Evolutionary conservation across 345 rosid genomes (phyloP), one percentile per base, ranked within the genome.

Genomic region (Erucastrum elatum): DNA sequence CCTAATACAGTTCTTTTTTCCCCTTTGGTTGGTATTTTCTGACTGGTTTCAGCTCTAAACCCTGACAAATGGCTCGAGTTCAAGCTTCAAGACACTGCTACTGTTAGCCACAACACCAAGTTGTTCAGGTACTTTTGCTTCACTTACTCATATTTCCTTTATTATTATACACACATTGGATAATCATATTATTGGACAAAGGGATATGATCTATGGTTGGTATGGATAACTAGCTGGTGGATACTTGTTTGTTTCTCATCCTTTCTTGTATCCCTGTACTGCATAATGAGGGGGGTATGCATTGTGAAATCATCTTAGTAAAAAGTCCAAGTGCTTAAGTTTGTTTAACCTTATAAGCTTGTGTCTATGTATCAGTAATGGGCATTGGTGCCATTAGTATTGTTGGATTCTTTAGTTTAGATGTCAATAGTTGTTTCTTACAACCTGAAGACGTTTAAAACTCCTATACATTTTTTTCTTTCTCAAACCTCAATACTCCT

Each of bases 61-160:
- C 89, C 98, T 9, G 88, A 94, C 78, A 90, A 92, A 76, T 94
- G 98, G 98, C 86, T 85, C 85, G 97, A 86, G 84, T 94, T 94
- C 78, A 94, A 90, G 86, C 87, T 94, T 72, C 96, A 89, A 84
- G 98, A 94, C 78, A 89, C 96, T 58, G 98, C 94, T 29, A 87
- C 90, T 72, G 98, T 94, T 82, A 94, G 94, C 86, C 97, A 94
- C 77, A 90, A 94, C 83, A 75, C 90, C 67, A 94, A 94, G 58
- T 79, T 94, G 79, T 94, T 85, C 87, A 94, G 97, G 98, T 91
- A 53, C 21, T 21, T 72, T 59, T 72, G n/a, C 60, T 72, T 9
- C 4, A 37, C 12, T 37, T 37, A 37, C 12, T 37, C 10, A 37
- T 8, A 35, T 37, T 8, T 37, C 2, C 3, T 77, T 13, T 17